Evolutionary conservation across 2,329 filamentous ascomycete species (phyloP).

Genomic region (Lasiodiplodia hormozganensis): DNA sequence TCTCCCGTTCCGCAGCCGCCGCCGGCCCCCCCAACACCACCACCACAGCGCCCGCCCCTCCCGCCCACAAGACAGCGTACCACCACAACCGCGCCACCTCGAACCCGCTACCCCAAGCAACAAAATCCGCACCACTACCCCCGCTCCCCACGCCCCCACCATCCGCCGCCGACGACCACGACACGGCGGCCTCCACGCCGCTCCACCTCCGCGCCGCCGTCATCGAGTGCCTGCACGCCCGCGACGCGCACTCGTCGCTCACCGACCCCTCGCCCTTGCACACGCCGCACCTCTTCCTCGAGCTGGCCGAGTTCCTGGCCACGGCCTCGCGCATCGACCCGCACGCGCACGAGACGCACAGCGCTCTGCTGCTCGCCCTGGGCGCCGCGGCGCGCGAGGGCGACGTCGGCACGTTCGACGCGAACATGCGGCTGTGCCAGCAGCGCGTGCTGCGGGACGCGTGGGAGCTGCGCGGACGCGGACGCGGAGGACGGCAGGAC

Average conservation of each 20-base stretch:
- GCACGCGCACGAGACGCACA: neutral
- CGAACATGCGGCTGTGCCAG: neutral
- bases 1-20: neutral
- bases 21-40: neutral
- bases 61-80: neutral
- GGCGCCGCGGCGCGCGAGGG: neutral
- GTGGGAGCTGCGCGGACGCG: neutral
- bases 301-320: neutral
- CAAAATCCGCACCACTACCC: neutral
- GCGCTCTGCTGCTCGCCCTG: neutral
- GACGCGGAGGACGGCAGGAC: no score
- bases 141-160: neutral
- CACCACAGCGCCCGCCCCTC: neutral
- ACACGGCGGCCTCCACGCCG: neutral
- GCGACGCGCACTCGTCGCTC: no score
- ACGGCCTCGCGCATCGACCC: neutral
- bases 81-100: neutral
- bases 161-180: neutral
- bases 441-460: neutral
- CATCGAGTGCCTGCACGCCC: neutral
- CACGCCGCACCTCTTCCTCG: conserved; percentile 19
- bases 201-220: conserved; percentile 7
- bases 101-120: neutral
- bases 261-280: neutral
- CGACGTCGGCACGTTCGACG: neutral